Percentiles rank a stretch among this genome's conserved stretches.
phyloP scores from a whole-genome alignment of 495 filamentous ascomycete species.

The Lichenothelia convexa region DNA sequence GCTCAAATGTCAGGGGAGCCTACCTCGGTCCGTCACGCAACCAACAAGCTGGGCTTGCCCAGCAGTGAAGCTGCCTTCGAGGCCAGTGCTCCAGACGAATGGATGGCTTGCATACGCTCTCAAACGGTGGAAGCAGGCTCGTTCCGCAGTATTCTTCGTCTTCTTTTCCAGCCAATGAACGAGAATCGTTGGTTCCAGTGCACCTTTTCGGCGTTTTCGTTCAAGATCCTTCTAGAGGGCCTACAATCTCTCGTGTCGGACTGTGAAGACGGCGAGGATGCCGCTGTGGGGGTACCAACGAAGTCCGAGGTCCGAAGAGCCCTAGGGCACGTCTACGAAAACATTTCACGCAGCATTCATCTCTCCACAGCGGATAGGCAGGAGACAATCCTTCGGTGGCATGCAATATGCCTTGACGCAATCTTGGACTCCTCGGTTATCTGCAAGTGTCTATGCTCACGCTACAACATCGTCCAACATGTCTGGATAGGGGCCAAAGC shows the following conservation, averaged over 20 bases:
- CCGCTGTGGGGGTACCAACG: slow-evolving; percentile 24
- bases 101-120: slow-evolving; percentile 19
- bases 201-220: slow-evolving; percentile 25
- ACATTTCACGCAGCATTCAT: slow-evolving; percentile 23
- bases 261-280: slow-evolving; percentile 22
- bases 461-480: slow-evolving; percentile 26
- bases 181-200: slow-evolving; percentile 9
- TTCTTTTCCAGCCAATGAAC: slow-evolving; percentile 20
- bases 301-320: slow-evolving; percentile 25
- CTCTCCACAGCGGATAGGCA: slow-evolving; percentile 24
- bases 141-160: slow-evolving; percentile 26
- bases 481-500: slow-evolving; percentile 18
- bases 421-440: slow-evolving; percentile 27
- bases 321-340: slow-evolving; percentile 26
- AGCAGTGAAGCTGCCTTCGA: slow-evolving; percentile 27
- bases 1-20: slow-evolving; percentile 29
- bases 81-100: slow-evolving; percentile 26
- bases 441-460: slow-evolving; percentile 25
- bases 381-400: slow-evolving; percentile 30
- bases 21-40: slow-evolving; percentile 26
- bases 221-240: slow-evolving; percentile 29
- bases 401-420: slow-evolving; percentile 29
- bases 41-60: slow-evolving; percentile 25
- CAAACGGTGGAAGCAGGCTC: slow-evolving; percentile 20
- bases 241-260: slow-evolving; percentile 29